Evolutionary conservation across 257 asterid genomes (phyloP), one percentile per base, ranked within the genome.

Genomic region (Petunia secreta): DNA sequence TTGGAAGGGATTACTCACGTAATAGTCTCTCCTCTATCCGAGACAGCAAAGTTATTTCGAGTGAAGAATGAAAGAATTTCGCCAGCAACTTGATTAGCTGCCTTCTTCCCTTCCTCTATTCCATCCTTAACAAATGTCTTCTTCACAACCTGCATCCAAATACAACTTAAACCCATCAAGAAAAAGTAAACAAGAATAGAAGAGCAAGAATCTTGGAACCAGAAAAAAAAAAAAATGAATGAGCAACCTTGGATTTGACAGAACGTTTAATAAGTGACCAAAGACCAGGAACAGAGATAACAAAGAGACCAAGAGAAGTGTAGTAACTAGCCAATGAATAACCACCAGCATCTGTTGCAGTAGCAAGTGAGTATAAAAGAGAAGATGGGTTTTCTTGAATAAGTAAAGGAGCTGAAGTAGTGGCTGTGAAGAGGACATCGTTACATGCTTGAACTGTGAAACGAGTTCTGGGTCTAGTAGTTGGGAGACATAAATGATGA

Each of bases 211-310:
- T 3, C 53, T 10, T 1, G 44, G 25, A 52, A 7, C 37, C 36
- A 75, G 55, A 44, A 57, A 37, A 4, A 11, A 11, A 75, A 50
- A 9, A 34, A 7, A 14, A 73, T 4, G 40, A 62, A 38, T 59
- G 50, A 43, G 34, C 3, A 79, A 92, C 98, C 98, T 95, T 95
- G 60, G 99, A 95, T 88, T 95, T 95, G 68, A 93, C 97, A 4
- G 98, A 95, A 15, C 99, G 99, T 84, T 95, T 95, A 83, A 95
- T 93, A 71, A 95, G 98, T 81, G 99, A 95, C 99, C 99, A 95
- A 75, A 95, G 92, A 16, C 99, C 99, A 1, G 97, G 99, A 82
- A 95, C 97, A 0, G 99, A 95, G 85, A 95, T 93, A 81, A 95
- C 85, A 67, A 95, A 95, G 80, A 95, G 97, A 83, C 98, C 99